Evolutionary conservation across 225 moss, liverwort and hornwort genomes (phyloP).

Genomic region (Takakia lepidozioides): DNA sequence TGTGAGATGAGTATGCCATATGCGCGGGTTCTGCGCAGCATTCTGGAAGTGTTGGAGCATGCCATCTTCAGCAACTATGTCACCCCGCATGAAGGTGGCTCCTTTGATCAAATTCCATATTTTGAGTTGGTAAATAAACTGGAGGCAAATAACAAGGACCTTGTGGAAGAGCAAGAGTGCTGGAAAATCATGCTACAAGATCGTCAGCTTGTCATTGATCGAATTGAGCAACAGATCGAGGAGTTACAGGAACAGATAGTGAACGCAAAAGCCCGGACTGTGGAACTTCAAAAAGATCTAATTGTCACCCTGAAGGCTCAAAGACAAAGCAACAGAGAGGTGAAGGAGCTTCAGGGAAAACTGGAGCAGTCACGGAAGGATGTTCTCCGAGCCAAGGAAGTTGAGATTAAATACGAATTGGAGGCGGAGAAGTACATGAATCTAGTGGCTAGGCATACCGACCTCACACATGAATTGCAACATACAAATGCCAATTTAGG

Average conservation of each 20-base stretch:
- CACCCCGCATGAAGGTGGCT: constrained; percentile 17
- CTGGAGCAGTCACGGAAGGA: constrained; percentile 29
- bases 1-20: constrained; percentile 1
- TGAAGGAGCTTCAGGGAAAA: constrained; percentile 12
- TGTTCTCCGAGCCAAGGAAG: constrained; percentile 28
- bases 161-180: constrained; percentile 30
- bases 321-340: constrained; percentile 13
- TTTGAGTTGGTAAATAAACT: constrained; percentile 39
- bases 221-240: constrained; percentile 32
- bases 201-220: constrained; percentile 20
- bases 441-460: constrained; percentile 46
- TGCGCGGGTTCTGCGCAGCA: constrained; percentile 22
- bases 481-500: constrained; percentile 44
- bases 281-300: constrained; percentile 20
- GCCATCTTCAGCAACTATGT: constrained; percentile 40
- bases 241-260: constrained; percentile 23
- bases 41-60: constrained; percentile 23
- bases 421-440: constrained; percentile 36
- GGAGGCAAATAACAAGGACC: constrained; percentile 22
- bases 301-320: constrained; percentile 3
- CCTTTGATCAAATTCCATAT: constrained; percentile 48
- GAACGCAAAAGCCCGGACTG: constrained; percentile 17
- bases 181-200: constrained; percentile 35
- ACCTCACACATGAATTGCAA: constrained; percentile 53
- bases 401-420: constrained; percentile 28